Evolutionary conservation across 2,329 filamentous ascomycete species (phyloP).

Genomic region (Trichoderma afroharzianum): DNA sequence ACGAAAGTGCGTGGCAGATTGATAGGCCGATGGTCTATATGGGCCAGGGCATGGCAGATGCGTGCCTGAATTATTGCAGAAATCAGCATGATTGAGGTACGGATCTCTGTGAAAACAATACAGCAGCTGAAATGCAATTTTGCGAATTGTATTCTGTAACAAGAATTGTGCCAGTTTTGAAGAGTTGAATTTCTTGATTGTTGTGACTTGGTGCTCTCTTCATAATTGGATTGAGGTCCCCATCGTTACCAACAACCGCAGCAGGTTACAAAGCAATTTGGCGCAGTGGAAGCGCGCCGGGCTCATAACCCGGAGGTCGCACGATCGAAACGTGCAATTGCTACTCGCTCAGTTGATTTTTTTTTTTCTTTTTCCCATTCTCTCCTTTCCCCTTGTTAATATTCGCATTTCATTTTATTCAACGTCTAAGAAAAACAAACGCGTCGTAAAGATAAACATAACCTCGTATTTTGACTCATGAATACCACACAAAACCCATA

Average conservation of each 20-base stretch:
- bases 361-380: constrained; percentile 5
- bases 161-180: neutral
- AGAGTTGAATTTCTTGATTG: neutral
- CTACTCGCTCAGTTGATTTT: neutral
- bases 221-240: neutral
- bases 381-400: neutral
- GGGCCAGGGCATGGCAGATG: neutral
- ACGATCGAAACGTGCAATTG: constrained; percentile 15
- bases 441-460: neutral
- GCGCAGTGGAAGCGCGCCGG: constrained; percentile 14
- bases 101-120: rapidly evolving
- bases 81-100: neutral
- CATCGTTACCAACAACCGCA: neutral
- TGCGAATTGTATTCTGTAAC: neutral
- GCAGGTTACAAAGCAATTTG: constrained; percentile 2
- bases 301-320: constrained; percentile 15
- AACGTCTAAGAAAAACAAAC: neutral
- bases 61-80: neutral
- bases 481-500: neutral
- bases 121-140: neutral
- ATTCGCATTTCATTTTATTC: neutral
- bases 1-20: neutral
- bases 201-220: neutral
- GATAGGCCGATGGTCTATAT: neutral
- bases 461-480: neutral